Percentiles rank a stretch among this genome's conserved stretches.
Evolutionary conservation across 139 green algal species (phyloP).

Genomic region (Tetradesmus obliquus): DNA sequence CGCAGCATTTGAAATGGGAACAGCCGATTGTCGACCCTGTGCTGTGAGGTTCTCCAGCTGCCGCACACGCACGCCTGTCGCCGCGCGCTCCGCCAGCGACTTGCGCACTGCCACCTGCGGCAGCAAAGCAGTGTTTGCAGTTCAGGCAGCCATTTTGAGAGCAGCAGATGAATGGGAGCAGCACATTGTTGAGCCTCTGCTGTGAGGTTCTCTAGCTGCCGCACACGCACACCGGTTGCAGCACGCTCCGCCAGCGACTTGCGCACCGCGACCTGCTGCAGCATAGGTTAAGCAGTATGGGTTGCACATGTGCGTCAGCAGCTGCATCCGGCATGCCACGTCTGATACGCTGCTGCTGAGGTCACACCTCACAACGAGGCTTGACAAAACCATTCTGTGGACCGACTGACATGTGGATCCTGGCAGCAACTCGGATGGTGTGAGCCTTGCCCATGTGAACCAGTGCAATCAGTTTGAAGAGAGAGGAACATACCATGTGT

Average conservation of each 20-base stretch:
- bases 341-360: no score
- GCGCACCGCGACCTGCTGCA: constrained; percentile 30
- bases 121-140: neutral
- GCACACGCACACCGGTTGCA: constrained; percentile 1
- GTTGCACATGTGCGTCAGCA: no score
- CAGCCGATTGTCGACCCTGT: neutral
- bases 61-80: constrained; percentile 9
- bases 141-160: constrained; percentile 27
- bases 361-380: no score
- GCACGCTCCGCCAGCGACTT: constrained; percentile 4
- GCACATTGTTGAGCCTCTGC: constrained; percentile 5
- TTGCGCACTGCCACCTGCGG: constrained; percentile 31
- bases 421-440: neutral
- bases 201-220: constrained; percentile 20
- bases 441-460: no score
- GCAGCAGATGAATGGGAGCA: neutral
- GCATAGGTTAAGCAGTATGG: neutral
- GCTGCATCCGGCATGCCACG: no score
- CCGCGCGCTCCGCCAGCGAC: neutral
- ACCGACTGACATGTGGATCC: no score
- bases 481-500: neutral
- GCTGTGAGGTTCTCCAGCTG: constrained; percentile 32
- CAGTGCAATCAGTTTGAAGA: no score
- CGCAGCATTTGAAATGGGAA: constrained; percentile 8
- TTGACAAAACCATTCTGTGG: no score